phyloP scores from a whole-genome alignment of 352 stramenopile species.

The Pythium monospermum region DNA sequence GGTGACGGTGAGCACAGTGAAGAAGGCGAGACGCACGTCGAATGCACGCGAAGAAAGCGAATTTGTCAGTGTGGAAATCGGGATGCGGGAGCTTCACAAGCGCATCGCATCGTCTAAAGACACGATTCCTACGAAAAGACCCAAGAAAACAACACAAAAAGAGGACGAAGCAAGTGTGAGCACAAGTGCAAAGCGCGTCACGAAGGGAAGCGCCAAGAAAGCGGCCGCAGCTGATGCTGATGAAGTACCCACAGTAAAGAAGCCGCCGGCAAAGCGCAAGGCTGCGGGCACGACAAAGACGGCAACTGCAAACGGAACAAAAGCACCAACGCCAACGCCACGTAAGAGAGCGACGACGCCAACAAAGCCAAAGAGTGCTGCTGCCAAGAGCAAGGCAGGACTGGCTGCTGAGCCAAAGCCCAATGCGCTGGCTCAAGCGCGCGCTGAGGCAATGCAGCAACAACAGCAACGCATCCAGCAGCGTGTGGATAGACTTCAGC shows the following conservation, averaged over 20 bases:
- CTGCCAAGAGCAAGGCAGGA: not conserved
- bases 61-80: slow-evolving; percentile 70
- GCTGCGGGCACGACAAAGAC: not conserved
- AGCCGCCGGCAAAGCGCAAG: not conserved
- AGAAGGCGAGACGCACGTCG: slow-evolving; percentile 16
- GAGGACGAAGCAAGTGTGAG: not conserved
- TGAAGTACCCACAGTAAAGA: not conserved
- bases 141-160: not conserved
- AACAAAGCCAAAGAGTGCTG: no score
- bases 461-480: slow-evolving; percentile 46
- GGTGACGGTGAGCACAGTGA: slow-evolving; percentile 1
- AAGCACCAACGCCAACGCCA: not conserved
- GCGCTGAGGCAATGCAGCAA: slow-evolving; percentile 36
- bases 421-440: slow-evolving; percentile 37
- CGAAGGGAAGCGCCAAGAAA: not conserved
- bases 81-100: slow-evolving; percentile 64
- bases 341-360: not conserved
- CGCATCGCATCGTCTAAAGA: slow-evolving; percentile 29
- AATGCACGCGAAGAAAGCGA: slow-evolving; percentile 33
- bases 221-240: not conserved
- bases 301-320: not conserved
- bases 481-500: slow-evolving; percentile 42
- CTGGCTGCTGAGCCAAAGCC: slow-evolving; percentile 5
- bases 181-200: no score
- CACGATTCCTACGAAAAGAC: slow-evolving; percentile 9